phyloP scores from a whole-genome alignment of 1,139 yeast genomes.

The Magnusiomyces fungicola region DNA sequence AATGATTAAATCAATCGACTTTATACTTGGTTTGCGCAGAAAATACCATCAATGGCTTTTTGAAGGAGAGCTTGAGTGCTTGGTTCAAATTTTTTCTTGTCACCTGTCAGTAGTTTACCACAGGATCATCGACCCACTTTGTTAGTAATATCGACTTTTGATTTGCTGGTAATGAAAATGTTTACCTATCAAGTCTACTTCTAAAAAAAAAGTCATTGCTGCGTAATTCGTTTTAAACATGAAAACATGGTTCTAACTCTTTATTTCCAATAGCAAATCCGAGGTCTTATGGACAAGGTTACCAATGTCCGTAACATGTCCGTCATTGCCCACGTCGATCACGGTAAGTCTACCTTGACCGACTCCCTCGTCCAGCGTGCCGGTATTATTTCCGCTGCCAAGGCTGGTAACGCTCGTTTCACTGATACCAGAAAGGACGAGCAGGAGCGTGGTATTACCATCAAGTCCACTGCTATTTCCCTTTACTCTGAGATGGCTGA shows the following conservation, averaged over 20 bases:
- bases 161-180: too few species aligned
- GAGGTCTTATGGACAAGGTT: slow-evolving; percentile 98
- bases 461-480: slow-evolving; percentile 98
- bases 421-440: slow-evolving; percentile 99
- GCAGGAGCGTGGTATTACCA: slow-evolving; percentile 99
- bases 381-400: slow-evolving; percentile 99
- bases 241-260: background rate
- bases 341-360: slow-evolving; percentile 98
- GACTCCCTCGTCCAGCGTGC: slow-evolving; percentile 98
- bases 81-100: too few species aligned
- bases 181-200: too few species aligned
- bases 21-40: too few species aligned
- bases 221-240: slow-evolving; percentile 99
- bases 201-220: too few species aligned
- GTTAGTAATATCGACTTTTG: too few species aligned
- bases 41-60: too few species aligned
- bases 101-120: too few species aligned
- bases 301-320: slow-evolving; percentile 99
- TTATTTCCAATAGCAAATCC: slow-evolving; percentile 53
- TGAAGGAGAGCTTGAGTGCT: too few species aligned
- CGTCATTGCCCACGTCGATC: slow-evolving; percentile 99
- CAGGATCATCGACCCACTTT: too few species aligned
- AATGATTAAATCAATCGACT: slow-evolving; percentile 99
- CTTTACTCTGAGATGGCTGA: slow-evolving; percentile 85
- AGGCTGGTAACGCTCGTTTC: slow-evolving; percentile 99